phyloP scores from a whole-genome alignment of 2,329 filamentous ascomycete species.

The Alternaria sp. region DNA sequence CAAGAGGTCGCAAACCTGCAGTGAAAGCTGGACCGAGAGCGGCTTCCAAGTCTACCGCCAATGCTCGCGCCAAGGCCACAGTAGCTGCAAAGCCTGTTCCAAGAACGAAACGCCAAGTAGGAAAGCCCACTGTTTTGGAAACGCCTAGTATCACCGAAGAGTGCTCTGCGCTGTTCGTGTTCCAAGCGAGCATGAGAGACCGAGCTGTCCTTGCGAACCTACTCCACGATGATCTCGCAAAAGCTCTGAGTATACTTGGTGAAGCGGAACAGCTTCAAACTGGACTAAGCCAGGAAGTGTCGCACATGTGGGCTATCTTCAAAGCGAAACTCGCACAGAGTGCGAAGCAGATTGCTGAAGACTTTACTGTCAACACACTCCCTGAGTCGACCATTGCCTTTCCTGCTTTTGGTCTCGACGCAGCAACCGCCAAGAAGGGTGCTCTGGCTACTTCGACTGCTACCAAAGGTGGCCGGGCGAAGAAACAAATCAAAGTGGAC shows the following conservation, averaged over 20 bases:
- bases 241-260: constrained; percentile 38
- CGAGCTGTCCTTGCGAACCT: constrained; percentile 59
- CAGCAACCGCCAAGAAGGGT: constrained; percentile 21
- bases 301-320: constrained; percentile 68
- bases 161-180: constrained; percentile 50
- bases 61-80: constrained; percentile 25
- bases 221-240: constrained; percentile 41
- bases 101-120: constrained; percentile 22
- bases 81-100: constrained; percentile 24
- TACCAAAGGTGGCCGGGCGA: constrained; percentile 30
- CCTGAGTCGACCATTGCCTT: constrained; percentile 93
- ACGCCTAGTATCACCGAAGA: constrained; percentile 37
- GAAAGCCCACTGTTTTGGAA: constrained; percentile 9
- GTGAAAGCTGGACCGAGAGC: constrained; percentile 24
- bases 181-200: constrained; percentile 60
- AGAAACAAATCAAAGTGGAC: constrained; percentile 35
- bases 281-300: constrained; percentile 54
- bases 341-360: constrained; percentile 74
- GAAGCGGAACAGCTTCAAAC: constrained; percentile 35
- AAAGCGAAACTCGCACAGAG: constrained; percentile 73
- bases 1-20: constrained; percentile 36
- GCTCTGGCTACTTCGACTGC: constrained; percentile 15
- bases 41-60: constrained; percentile 20
- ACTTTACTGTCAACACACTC: constrained; percentile 87
- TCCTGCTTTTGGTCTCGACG: constrained; percentile 66